Evolutionary conservation across 1,139 yeast species (phyloP), one percentile per base, ranked within the genome.

Genomic region (Yamadazyma mexicana): DNA sequence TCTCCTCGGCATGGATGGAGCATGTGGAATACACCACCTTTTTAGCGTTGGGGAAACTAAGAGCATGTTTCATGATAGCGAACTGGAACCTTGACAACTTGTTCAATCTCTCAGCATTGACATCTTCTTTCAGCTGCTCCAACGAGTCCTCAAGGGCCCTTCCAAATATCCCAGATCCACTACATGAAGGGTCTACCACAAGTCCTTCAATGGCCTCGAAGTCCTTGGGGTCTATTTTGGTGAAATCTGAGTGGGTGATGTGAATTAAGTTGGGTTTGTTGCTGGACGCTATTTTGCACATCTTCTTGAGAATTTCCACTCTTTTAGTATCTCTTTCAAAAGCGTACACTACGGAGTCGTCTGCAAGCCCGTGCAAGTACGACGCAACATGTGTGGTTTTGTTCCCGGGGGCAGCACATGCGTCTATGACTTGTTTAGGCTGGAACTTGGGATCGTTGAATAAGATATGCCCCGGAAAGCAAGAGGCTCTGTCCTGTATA

Each of bases 391-490:
- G 98, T 0, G 98, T 87, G 0, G 99, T 92, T 59, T 92, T 94
- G 62, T 92, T 92, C 5, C 99, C 99, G 1, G 99, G 99, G 0
- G 99, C 98, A 2, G 98, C 89, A 64, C 98, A 91, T 0, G 97
- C 87, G 63, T 92, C 99, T 32, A 92, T 86, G 6, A 89, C 78
- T 35, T 72, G 64, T 42, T 73, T 79, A 34, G 69, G 75, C 4
- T 75, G 74, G 11, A 76, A 69, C 0, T 56, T 46, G 0, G 89
- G 84, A 40, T 65, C 67, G 36, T 55, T 49, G 46, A 77, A 70
- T 38, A 92, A 64, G 18, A 94, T 89, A 43, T 81, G 82, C 0
- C 95, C 96, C 0, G 99, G 99, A 56, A 92, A 88, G 59, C 98
- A 92, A 3, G 97, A 89, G 0, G 98, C 97, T 36, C 98, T 70